These are phyloP conservation scores for Mycena alexandri DNA, from an alignment of 768 basidiomycete species.

Conservation along the genomic window DNA sequence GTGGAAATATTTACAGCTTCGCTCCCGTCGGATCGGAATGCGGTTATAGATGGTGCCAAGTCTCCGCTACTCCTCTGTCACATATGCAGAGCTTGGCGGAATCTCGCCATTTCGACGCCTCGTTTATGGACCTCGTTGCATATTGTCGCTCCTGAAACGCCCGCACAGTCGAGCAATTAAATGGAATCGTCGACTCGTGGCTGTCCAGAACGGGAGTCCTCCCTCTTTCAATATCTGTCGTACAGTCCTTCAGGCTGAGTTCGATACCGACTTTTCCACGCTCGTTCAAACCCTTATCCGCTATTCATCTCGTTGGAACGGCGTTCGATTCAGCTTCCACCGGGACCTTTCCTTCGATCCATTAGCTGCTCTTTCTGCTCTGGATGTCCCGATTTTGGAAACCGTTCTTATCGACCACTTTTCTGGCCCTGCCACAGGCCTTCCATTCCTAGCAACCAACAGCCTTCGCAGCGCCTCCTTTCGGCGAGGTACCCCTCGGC, in stretches of 20 bases:
- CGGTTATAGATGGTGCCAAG: not conserved
- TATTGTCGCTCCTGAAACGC: not conserved
- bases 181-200: not conserved
- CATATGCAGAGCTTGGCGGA: conserved; percentile 6
- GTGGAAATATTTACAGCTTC: conserved; percentile 4
- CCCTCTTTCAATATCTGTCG: not conserved
- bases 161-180: not conserved
- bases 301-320: not conserved
- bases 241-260: not conserved
- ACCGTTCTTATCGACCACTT: not conserved
- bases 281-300: not conserved
- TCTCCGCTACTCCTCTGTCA: conserved; percentile 12
- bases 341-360: not conserved
- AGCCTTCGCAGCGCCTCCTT: not conserved
- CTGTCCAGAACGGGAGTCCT: not conserved
- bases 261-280: not conserved
- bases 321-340: not conserved
- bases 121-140: conserved; percentile 13
- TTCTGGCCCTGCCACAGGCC: too few relatives aligned
- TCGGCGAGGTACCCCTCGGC: not conserved
- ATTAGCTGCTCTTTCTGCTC: not conserved
- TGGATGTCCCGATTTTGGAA: conserved; percentile 10
- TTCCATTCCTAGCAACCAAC: not conserved
- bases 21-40: conserved; percentile 1
- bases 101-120: conserved; percentile 6